Evolutionary conservation across 1,284 basidiomycete genomes (phyloP), one percentile per base, ranked within the genome.

Genomic region (Kwoniella shivajii): DNA sequence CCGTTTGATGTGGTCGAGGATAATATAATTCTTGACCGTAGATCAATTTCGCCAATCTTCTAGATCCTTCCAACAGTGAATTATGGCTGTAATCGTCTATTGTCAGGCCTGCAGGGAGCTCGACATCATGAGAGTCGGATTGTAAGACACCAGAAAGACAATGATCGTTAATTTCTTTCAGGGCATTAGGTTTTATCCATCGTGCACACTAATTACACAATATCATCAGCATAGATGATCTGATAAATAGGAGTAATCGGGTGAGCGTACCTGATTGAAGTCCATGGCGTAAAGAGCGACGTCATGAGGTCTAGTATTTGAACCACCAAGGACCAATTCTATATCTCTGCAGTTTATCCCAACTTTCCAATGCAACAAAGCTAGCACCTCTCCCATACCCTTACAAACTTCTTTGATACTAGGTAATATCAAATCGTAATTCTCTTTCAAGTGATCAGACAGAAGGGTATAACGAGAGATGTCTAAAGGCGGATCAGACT

Each of bases 11-110:
- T 6, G 52, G 52, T 13, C 52, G 43, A 26, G 52, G 52, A 27
- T 54, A 48, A 33, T 54, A 54, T 7, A 37, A 14, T 31, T 54
- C 52, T 33, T 54, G 52, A 20, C 16, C 20, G 13, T 29, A 48
- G 16, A 47, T 39, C 13, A 54, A 24, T 13, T 11, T 44, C 6
- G 52, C 44, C 3, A 54, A 26, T 20, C 52, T 22, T 14, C n/a
- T 24, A 2, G 33, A 20, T 18, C 29, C 22, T 30, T 38, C n/a
- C 3, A 20, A 14, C 9, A 54, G 26, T 16, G 33, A 27, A 38
- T 48, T 33, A 6, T 6, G 6, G 16, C 34, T 11, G 10, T 54
- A 48, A 13, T 14, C 16, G 20, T 45, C 52, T 5, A 24, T 29
- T 11, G 36, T 47, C 3, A 43, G 10, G 13, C n/a, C 18, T 20